These are phyloP conservation scores for Parathielavia appendiculata DNA, from an alignment of 495 filamentous ascomycete species.

Conservation along the genomic window DNA sequence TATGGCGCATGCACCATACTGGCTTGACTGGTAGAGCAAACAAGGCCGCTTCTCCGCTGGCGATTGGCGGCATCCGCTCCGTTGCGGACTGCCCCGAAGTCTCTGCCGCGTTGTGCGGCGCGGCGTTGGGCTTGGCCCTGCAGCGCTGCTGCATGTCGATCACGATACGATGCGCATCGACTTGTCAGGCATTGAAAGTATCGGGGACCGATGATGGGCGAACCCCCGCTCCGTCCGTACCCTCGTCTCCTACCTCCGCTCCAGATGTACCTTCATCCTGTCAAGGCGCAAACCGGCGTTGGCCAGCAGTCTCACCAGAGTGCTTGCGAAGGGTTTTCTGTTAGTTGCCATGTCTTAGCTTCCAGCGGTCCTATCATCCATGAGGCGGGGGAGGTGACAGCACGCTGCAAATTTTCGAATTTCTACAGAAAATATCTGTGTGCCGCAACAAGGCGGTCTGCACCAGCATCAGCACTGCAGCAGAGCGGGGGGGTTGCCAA, in stretches of 20 bases:
- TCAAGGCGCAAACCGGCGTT: too few species aligned
- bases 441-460: slow-evolving; percentile 16
- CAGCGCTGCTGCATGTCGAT: slow-evolving; percentile 19
- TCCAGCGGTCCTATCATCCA: too few species aligned
- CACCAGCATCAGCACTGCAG: not conserved
- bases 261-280: not conserved
- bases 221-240: not conserved
- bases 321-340: too few species aligned
- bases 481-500: slow-evolving; percentile 3
- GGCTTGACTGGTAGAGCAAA: not conserved
- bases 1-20: not conserved
- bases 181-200: not conserved
- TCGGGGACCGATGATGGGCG: not conserved
- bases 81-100: slow-evolving; percentile 1
- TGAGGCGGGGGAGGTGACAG: not conserved
- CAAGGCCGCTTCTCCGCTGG: slow-evolving; percentile 2
- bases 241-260: too few species aligned
- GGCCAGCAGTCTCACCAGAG: too few species aligned
- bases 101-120: not conserved
- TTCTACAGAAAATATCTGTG: slow-evolving; percentile 5
- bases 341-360: too few species aligned
- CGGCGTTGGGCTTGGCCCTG: slow-evolving; percentile 9
- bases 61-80: slow-evolving; percentile 5
- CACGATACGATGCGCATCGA: not conserved
- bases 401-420: not conserved